These are phyloP conservation scores for Babjeviella inositovora DNA, from an alignment of 805 yeast species.

Conservation along the genomic window DNA sequence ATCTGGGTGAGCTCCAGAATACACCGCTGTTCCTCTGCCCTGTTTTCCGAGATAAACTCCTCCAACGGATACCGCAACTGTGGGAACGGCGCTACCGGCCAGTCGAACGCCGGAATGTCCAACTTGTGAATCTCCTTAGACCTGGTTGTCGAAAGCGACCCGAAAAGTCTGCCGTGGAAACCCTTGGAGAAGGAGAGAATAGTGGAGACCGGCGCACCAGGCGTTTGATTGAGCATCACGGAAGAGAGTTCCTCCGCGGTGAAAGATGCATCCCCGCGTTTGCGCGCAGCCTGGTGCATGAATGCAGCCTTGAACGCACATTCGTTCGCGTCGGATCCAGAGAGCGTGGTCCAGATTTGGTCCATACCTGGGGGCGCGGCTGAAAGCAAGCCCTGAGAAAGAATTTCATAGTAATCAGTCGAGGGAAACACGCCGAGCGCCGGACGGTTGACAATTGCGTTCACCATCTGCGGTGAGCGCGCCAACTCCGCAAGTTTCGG, in stretches of 20 bases:
- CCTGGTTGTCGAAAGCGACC: conserved; percentile 36
- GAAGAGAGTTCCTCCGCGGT: conserved; percentile 25
- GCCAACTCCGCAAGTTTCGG: conserved; percentile 45
- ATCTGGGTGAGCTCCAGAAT: conserved; percentile 23
- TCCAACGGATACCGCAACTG: conserved; percentile 20
- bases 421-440: conserved; percentile 54
- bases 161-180: conserved; percentile 43
- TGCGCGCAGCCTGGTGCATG: conserved; percentile 41
- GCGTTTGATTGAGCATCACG: conserved; percentile 31
- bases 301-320: conserved; percentile 60
- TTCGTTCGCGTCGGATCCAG: conserved; percentile 60
- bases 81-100: conserved; percentile 39
- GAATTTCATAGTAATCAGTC: conserved; percentile 29
- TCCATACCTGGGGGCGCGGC: conserved; percentile 51
- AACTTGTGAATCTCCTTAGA: conserved; percentile 41
- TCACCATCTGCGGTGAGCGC: conserved; percentile 42
- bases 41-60: conserved; percentile 19
- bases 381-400: conserved; percentile 33
- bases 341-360: conserved; percentile 47
- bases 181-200: conserved; percentile 36
- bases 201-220: conserved; percentile 36
- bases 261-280: conserved; percentile 28
- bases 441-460: conserved; percentile 53
- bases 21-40: conserved; percentile 28
- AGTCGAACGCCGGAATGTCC: conserved; percentile 42